These are phyloP conservation scores for Anthracocystis walkeri DNA, from an alignment of 1,284 basidiomycete genomes.

Conservation along the genomic window DNA sequence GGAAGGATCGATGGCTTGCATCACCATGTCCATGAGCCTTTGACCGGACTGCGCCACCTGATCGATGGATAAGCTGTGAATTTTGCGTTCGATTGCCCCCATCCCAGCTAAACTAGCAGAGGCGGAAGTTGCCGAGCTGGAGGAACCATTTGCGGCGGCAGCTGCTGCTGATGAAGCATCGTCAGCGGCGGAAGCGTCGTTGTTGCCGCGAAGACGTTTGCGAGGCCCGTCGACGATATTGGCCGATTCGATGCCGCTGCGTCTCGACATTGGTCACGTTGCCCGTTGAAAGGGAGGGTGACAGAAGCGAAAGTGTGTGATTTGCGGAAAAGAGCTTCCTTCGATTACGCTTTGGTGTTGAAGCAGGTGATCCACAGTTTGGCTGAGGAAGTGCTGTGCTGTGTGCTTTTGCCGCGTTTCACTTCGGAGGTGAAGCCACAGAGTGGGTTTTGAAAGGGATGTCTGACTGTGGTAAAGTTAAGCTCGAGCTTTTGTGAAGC, in stretches of 20 bases:
- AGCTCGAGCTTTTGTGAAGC: conserved; percentile 1
- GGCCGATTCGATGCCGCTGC: conserved; percentile 38
- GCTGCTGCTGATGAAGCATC: conserved; percentile 17
- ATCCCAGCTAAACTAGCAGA: conserved; percentile 18
- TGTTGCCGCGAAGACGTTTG: conserved; percentile 47
- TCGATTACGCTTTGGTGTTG: neutral
- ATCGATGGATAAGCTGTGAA: conserved; percentile 28
- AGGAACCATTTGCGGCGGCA: conserved; percentile 2
- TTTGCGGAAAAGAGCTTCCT: neutral
- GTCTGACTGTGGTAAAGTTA: neutral
- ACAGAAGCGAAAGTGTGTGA: neutral
- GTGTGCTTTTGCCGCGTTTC: neutral
- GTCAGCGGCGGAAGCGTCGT: conserved; percentile 20
- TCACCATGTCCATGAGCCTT: conserved; percentile 48
- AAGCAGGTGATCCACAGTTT: neutral
- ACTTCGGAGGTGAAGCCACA: neutral
- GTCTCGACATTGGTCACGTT: conserved; percentile 31
- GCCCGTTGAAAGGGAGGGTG: neutral
- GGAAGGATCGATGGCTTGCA: conserved; percentile 43
- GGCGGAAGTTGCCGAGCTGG: conserved; percentile 2
- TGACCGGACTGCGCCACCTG: conserved; percentile 35
- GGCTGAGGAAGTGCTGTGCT: neutral
- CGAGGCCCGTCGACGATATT: conserved; percentile 55
- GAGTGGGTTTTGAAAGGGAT: neutral
- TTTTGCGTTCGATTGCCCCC: conserved; percentile 46